Evolutionary conservation across 2,329 filamentous ascomycete genomes (phyloP), one percentile per base, ranked within the genome.

Genomic region (Fusarium sp.): DNA sequence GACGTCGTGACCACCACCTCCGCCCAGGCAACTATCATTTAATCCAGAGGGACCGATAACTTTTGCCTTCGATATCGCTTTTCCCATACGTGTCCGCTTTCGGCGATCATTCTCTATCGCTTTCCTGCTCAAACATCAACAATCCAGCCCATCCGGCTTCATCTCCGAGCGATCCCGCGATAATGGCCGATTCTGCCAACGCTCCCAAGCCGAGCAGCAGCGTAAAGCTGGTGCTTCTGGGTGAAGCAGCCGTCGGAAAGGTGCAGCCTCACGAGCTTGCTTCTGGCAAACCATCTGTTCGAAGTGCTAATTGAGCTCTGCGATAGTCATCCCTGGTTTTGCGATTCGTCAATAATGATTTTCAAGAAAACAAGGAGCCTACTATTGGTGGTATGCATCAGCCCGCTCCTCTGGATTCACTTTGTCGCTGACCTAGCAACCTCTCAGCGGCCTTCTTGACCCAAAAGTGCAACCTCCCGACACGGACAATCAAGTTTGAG

Each of bases 341-440:
- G 82, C 95, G 97, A 81, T 99, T 99, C 85, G 97, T 99, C 82
- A 98, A 98, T 89, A 97, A 99, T 86, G 96, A 98, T 85, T 99
- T 99, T 81, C 97, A 99, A 87, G 97, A 98, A 86, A 98, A 98
- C 86, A 98, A 98, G 88, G 97, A 99, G 84, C 97, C 97, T 72
- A 99, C 97, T 76, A 99, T 99, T 85, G 97, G 97, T 89, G 95
- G 95, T 97, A 89, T 75, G 89, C 84, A 62, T 64, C 74, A 58
- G 61, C 68, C 54, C 40, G 47, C 38, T 20, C 33, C 35, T 54
- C 33, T n/a, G 6, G 66, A 50, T n/a, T 22, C 25, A 67, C 68
- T 20, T 11, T 20, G 52, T 63, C n/a, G 57, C 71, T 80, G 47
- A 79, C 67, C 32, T 22, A 47, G 25, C 17, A 56, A 43, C 50